Evolutionary conservation across 2,329 filamentous ascomycete genomes (phyloP).

Genomic region (Penicillium sp.): DNA sequence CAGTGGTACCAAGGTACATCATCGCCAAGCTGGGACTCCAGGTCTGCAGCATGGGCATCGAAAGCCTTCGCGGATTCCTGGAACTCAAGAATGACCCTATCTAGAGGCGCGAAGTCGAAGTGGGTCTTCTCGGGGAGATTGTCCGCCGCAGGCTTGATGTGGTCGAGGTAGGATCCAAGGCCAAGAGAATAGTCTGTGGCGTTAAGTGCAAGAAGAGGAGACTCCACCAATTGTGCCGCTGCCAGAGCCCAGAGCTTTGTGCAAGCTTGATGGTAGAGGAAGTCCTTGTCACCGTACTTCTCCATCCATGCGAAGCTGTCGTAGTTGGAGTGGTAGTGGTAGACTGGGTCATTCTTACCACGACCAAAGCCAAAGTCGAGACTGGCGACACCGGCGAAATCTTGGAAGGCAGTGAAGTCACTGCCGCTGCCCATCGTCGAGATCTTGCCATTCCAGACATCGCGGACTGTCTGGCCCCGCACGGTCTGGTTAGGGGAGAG

Average conservation of each 20-base stretch:
- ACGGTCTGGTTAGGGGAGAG: constrained; percentile 73
- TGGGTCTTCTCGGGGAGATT: constrained; percentile 26
- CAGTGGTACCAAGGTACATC: constrained; percentile 77
- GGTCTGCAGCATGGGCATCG: constrained; percentile 51
- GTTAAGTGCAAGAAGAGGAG: constrained; percentile 62
- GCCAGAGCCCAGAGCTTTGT: constrained; percentile 65
- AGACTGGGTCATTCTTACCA: constrained; percentile 50
- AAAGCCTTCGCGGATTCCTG: constrained; percentile 50
- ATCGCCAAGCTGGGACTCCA: constrained; percentile 51
- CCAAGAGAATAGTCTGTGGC: constrained; percentile 64
- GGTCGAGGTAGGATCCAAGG: constrained; percentile 48
- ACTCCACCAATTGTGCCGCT: constrained; percentile 61
- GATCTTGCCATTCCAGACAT: constrained; percentile 65
- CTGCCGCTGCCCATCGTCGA: constrained; percentile 69
- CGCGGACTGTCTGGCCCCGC: constrained; percentile 66
- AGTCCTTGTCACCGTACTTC: constrained; percentile 67
- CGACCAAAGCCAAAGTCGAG: constrained; percentile 62
- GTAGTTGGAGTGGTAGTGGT: constrained; percentile 82
- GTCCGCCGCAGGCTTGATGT: constrained; percentile 28
- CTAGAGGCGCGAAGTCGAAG: constrained; percentile 49
- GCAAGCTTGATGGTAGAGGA: constrained; percentile 62
- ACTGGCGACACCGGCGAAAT: constrained; percentile 66
- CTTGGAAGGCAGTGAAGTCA: constrained; percentile 74
- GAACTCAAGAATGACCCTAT: constrained; percentile 52
- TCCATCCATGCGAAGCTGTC: constrained; percentile 85